phyloP scores from a whole-genome alignment of 2,329 filamentous ascomycete genomes.

The Moelleriella libera region DNA sequence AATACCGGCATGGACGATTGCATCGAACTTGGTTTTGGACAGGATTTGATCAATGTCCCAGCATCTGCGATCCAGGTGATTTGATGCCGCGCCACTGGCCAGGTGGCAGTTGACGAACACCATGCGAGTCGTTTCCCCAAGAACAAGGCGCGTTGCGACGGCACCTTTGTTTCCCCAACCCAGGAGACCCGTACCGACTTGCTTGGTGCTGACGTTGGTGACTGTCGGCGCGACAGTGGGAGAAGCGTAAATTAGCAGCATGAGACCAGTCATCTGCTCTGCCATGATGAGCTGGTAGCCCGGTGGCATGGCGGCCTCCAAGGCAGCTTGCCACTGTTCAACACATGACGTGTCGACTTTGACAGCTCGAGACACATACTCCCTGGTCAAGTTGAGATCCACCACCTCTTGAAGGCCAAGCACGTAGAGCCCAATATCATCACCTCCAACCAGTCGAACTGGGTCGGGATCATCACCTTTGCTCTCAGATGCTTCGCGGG shows the following conservation, averaged over 20 bases:
- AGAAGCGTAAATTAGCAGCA: slow-evolving; percentile 76
- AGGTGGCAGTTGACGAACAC: slow-evolving; percentile 89
- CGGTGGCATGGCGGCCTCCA: slow-evolving; percentile 58
- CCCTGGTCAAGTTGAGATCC: slow-evolving; percentile 65
- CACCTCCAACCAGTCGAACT: slow-evolving; percentile 36
- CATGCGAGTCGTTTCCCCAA: slow-evolving; percentile 80
- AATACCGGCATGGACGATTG: slow-evolving; percentile 52
- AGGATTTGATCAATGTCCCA: slow-evolving; percentile 80
- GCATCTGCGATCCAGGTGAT: slow-evolving; percentile 66
- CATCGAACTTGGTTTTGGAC: slow-evolving; percentile 62
- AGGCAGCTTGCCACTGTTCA: slow-evolving; percentile 66
- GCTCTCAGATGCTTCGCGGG: slow-evolving; percentile 18
- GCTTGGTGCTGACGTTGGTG: slow-evolving; percentile 67
- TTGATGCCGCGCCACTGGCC: slow-evolving; percentile 69
- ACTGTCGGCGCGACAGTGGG: slow-evolving; percentile 61
- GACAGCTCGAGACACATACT: slow-evolving; percentile 52
- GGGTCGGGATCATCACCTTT: slow-evolving; percentile 16
- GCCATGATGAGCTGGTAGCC: slow-evolving; percentile 67
- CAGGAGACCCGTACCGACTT: slow-evolving; percentile 77
- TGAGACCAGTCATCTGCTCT: slow-evolving; percentile 74
- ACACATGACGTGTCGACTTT: slow-evolving; percentile 61
- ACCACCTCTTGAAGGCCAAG: slow-evolving; percentile 87
- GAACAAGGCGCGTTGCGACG: slow-evolving; percentile 63
- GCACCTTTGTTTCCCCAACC: slow-evolving; percentile 91
- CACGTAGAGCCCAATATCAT: slow-evolving; percentile 78